Conservation (phyloP, 495 filamentous ascomycete genomes). For the Xylaria acuta region DNA sequence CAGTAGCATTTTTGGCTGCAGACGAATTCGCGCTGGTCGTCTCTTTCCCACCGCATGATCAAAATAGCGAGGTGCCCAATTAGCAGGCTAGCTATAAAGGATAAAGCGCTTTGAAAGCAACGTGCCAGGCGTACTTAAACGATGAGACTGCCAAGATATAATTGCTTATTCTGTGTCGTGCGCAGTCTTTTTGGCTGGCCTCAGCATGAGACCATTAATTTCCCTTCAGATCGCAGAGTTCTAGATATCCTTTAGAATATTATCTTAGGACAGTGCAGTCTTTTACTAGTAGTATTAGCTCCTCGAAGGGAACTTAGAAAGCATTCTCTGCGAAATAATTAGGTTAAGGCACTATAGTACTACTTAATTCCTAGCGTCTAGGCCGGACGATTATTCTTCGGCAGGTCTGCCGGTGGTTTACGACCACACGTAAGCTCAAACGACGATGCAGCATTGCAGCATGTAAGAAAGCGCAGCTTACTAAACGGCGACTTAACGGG, state of each 20-base stretch:
- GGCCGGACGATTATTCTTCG: not conserved
- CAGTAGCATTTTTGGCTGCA: conserved; percentile 8
- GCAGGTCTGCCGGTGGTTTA: not conserved
- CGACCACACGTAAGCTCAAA: too few species aligned
- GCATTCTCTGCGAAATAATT: not conserved
- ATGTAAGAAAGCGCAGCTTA: too few species aligned
- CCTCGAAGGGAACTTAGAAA: not conserved
- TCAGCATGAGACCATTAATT: conserved; percentile 10
- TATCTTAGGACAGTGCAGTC: not conserved
- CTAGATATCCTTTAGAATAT: not conserved
- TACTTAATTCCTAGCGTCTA: not conserved
- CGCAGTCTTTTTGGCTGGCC: conserved; percentile 11
- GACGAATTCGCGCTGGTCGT: not conserved
- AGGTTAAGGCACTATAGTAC: not conserved
- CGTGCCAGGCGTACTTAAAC: not conserved
- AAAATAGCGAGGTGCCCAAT: not conserved
- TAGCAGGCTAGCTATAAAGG: not conserved
- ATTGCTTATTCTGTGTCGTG: not conserved
- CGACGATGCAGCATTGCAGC: too few species aligned
- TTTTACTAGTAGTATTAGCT: not conserved
- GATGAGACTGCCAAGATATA: not conserved
- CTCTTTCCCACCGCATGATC: not conserved
- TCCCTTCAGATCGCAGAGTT: not conserved
- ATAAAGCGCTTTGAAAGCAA: not conserved
- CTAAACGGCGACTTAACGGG: not conserved